Conservation (phyloP, 768 basidiomycete species). For the Rhizopogon salebrosus region DNA sequence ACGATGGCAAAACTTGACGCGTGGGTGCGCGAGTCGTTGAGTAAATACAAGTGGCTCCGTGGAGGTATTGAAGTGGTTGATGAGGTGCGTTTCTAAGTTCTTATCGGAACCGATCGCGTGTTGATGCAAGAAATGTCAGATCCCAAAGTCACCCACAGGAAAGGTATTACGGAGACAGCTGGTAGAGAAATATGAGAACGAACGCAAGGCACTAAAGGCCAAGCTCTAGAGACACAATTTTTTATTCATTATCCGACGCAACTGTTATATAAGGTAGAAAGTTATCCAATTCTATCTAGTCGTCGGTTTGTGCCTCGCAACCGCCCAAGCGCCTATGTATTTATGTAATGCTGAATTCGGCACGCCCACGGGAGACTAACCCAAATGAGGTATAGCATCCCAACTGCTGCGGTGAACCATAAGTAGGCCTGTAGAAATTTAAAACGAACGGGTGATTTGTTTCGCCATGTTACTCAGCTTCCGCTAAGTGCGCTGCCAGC, state of each 20-base stretch:
- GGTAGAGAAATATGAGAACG: constrained; percentile 51
- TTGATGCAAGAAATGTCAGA: constrained; percentile 30
- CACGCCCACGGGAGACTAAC: no score
- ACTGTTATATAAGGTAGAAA: not conserved
- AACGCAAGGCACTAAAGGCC: constrained; percentile 12
- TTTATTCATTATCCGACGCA: not conserved
- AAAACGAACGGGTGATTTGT: no score
- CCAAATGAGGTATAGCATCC: no score
- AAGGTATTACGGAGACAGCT: constrained; percentile 62
- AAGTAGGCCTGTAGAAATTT: no score
- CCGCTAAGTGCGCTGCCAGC: no score
- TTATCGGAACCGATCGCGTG: not conserved
- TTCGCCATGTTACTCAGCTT: no score
- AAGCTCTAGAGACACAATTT: constrained; percentile 17
- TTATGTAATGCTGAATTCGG: no score
- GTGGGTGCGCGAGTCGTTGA: constrained; percentile 61
- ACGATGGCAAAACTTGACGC: constrained; percentile 45
- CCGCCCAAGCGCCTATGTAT: no score
- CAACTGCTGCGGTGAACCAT: no score
- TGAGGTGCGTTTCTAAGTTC: constrained; percentile 38
- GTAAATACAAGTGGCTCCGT: constrained; percentile 72
- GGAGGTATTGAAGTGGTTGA: constrained; percentile 66
- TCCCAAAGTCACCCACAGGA: constrained; percentile 72
- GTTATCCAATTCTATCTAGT: no score
- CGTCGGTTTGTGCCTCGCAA: no score